These are phyloP conservation scores for Fusarium oligoseptatum DNA, from an alignment of 2,329 filamentous ascomycete genomes.

Conservation along the genomic window DNA sequence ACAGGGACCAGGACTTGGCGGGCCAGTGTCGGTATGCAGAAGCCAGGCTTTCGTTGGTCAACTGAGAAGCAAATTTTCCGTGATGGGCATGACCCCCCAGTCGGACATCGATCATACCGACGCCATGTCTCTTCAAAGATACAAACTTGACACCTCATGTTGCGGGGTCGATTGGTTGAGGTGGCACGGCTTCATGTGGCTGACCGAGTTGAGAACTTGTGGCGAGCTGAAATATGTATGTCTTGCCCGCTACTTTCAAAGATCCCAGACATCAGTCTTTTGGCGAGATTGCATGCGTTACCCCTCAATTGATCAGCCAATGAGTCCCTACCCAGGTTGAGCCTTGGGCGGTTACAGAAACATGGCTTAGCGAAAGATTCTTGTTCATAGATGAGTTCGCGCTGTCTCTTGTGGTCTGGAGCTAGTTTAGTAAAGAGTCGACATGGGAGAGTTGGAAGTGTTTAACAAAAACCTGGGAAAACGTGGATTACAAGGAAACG, in stretches of 20 bases:
- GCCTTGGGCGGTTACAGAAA: not conserved
- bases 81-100: not conserved
- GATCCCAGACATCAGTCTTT: not conserved
- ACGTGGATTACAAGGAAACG: not conserved
- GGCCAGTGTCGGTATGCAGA: not conserved
- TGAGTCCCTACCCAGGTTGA: not conserved
- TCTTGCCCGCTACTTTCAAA: not conserved
- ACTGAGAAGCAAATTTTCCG: not conserved
- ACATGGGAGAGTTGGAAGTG: not conserved
- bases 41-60: not conserved
- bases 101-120: not conserved
- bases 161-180: not conserved
- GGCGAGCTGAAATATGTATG: conserved; percentile 4
- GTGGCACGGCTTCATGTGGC: not conserved
- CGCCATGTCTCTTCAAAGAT: not conserved
- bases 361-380: not conserved
- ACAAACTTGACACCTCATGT: not conserved
- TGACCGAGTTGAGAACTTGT: not conserved
- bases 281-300: not conserved
- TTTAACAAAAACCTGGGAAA: not conserved
- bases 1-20: not conserved
- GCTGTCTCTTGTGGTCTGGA: not conserved
- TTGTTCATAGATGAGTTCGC: too few species aligned
- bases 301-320: not conserved
- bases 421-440: not conserved